Conservation (phyloP, 2,329 filamentous ascomycete genomes). For the Bipolaris gigantea region DNA sequence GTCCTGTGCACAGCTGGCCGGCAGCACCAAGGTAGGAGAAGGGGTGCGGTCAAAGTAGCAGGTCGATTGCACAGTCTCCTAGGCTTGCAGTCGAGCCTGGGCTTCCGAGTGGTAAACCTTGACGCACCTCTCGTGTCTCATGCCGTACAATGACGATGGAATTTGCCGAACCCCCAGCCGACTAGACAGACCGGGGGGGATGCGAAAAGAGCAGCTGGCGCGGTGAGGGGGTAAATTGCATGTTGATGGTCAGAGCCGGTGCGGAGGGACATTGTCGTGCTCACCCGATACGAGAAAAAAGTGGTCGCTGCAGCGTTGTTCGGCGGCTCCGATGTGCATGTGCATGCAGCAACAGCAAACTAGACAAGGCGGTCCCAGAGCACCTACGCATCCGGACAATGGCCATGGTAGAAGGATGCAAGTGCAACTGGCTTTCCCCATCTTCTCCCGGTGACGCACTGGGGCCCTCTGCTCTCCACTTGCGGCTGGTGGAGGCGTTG, state of each 20-base stretch:
- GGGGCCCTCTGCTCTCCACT: too few species aligned
- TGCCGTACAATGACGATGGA: background rate
- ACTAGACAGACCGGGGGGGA: background rate
- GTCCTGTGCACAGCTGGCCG: background rate
- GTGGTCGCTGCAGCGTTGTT: background rate
- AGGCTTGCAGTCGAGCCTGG: background rate
- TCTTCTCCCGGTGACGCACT: too few species aligned
- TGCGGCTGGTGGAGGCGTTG: conserved; percentile 2
- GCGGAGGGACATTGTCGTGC: background rate
- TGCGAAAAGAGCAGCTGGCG: background rate
- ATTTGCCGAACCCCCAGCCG: background rate
- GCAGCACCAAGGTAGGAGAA: background rate
- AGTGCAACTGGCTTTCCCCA: too few species aligned
- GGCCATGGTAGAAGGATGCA: too few species aligned
- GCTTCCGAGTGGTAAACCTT: background rate
- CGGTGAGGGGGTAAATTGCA: background rate
- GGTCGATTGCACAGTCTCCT: background rate
- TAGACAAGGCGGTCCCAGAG: too few species aligned
- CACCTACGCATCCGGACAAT: too few species aligned
- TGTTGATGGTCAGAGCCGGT: background rate
- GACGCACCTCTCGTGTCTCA: background rate
- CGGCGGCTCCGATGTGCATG: background rate
- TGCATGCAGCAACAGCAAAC: background rate
- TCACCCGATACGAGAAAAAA: background rate
- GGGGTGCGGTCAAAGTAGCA: background rate